Base-by-base conservation (phyloP, 116 monocot genomes). In the Dioscorea cayenensis region DNA sequence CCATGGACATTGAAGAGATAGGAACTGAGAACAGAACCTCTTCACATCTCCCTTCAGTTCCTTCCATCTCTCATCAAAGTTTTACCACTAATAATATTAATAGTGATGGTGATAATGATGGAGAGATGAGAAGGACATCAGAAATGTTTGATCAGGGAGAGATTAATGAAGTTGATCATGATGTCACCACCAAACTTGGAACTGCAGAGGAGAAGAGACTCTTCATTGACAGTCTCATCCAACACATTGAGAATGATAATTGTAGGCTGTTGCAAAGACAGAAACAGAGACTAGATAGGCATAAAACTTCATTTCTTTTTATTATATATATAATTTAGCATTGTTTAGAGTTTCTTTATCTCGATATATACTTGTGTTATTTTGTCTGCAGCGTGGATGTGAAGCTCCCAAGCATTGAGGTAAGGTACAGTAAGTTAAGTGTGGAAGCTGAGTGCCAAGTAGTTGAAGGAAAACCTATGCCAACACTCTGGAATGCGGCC, bases 281-380 rank as follows among this genome's bases (percentile, higher is more conserved):
- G 52, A 85, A 81, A 68, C 85, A 90, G 36, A 90, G 94, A 63
- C 87, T 81, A 43, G 83, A 83, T 66, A 81, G 84, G 93, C 84
- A 75, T 49, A 28, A 27, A 16, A 6, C 14, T 19, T 50, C 5
- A 5, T 9, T 28, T 29, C 21, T 59, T 36, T 25, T 6, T 51
- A 3, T 32, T 3, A 4, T 51, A 28, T 38, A 25, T 8, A 11
- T n/a, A 6, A 16, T 2, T 32, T 32, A 32, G 4, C 32, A 43
- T 10, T 43, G 43, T 9, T 43, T 43, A 43, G 1, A 43, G 7
- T 10, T 43, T 3, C 25, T 25, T 5, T 38, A 38, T 38, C 7
- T 38, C 5, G 0, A 9, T 38, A 38, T 38, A 38, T 38, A 9
- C 9, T 38, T 9, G 55, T 3, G 14, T 35, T 23, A 4, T 51